Conservation (phyloP, 495 filamentous ascomycete genomes). For the Neurospora sp. region DNA sequence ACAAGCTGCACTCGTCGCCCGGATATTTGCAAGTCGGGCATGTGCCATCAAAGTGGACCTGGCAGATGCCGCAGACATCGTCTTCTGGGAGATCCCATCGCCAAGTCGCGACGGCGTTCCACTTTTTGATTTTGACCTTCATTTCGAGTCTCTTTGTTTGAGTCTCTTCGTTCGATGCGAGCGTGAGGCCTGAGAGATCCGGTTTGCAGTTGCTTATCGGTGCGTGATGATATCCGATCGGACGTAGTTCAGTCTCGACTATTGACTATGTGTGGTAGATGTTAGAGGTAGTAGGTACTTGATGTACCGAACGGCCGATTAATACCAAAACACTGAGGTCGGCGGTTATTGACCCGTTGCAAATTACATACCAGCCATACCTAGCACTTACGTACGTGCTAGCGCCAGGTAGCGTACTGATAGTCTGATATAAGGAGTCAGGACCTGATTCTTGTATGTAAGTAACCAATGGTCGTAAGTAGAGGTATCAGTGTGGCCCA, state of each 20-base stretch:
- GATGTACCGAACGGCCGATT: background rate
- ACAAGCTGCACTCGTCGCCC: slow-evolving; percentile 84
- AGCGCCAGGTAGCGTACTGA: background rate
- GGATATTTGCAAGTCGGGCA: slow-evolving; percentile 98
- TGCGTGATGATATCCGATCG: background rate
- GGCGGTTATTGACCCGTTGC: background rate
- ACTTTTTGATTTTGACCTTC: slow-evolving; percentile 89
- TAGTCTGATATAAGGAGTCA: too few relatives aligned
- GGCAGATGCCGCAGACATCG: slow-evolving; percentile 97
- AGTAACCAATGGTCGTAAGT: background rate
- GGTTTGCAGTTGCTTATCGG: background rate
- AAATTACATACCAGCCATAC: background rate
- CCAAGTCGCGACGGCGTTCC: slow-evolving; percentile 93
- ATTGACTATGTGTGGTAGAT: background rate
- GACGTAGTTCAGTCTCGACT: background rate
- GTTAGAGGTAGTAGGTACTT: background rate
- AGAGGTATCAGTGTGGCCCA: background rate
- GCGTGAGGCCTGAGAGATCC: background rate
- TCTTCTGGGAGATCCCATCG: slow-evolving; percentile 96
- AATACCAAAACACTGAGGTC: background rate
- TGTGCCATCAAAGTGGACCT: slow-evolving; percentile 93
- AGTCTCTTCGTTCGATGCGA: background rate
- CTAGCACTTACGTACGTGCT: background rate
- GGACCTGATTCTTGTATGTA: background rate
- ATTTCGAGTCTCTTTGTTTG: slow-evolving; percentile 34